These are phyloP conservation scores for Lepidium didymum DNA, from an alignment of 345 rosid species.

Conservation along the genomic window DNA sequence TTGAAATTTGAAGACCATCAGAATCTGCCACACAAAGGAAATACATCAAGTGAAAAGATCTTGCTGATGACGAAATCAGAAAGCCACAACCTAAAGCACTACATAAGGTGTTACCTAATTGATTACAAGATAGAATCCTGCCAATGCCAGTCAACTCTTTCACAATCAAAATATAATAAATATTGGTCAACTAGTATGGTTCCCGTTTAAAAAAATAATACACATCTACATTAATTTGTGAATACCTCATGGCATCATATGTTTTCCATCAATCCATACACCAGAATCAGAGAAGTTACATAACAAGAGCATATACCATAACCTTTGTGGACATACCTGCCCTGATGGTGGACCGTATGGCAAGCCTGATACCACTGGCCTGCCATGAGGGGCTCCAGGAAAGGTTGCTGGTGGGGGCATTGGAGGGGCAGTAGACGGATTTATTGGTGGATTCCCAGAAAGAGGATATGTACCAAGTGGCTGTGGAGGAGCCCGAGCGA, in stretches of 20 bases:
- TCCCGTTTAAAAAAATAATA: neutral
- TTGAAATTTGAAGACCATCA: conserved; percentile 27
- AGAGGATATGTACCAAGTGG: conserved; percentile 38
- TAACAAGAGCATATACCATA: conserved; percentile 10
- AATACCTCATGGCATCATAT: neutral
- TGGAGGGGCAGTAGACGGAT: conserved; percentile 36
- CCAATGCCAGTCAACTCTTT: neutral
- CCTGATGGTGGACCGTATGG: conserved; percentile 65
- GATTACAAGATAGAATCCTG: neutral
- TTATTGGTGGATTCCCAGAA: conserved; percentile 33
- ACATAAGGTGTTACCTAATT: neutral
- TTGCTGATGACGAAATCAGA: neutral
- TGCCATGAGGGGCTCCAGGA: conserved; percentile 42
- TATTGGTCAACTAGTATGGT: neutral
- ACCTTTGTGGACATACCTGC: conserved; percentile 47
- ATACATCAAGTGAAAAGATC: conserved; percentile 17
- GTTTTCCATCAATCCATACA: neutral
- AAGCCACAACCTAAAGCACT: conserved; percentile 5
- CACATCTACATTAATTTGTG: neutral
- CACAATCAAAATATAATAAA: neutral
- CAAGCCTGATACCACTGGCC: conserved; percentile 38
- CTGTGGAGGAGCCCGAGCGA: conserved; percentile 43
- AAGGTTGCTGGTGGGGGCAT: conserved; percentile 34
- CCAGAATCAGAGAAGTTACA: neutral
- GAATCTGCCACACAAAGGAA: conserved; percentile 14